Evolutionary conservation across 2,329 filamentous ascomycete genomes (phyloP), one percentile per base, ranked within the genome.

Genomic region (Cyphellophora europaea): DNA sequence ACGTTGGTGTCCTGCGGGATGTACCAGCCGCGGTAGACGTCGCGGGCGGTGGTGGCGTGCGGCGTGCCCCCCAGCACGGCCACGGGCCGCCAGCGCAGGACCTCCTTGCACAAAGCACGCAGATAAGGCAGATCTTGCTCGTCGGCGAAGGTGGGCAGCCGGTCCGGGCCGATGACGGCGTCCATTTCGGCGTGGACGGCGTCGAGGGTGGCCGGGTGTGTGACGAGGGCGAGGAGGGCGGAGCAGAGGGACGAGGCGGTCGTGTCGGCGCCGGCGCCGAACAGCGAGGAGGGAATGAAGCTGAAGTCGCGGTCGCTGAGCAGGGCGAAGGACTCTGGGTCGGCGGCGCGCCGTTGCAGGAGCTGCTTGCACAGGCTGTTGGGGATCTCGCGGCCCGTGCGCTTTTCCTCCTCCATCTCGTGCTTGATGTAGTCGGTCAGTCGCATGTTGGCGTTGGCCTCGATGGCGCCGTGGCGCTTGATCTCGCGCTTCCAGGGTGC

Each of bases 171-270:
- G 33, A 63, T 61, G 15, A 51, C 50, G 25, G 57, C 54, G 35
- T 67, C 63, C 27, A 68, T 55, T 47, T 69, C 65, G 21, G 57
- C 49, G 38, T 66, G 65, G 8, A 61, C 55, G 10, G 56, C 56
- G 12, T 50, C 52, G 40, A 67, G 65, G 58, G 62, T 66, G 5
- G 65, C 61, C 0, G 65, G 66, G 19, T 66, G 67, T n/a, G 69
- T 55, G 11, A 58, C 62, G 50, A 73, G 73, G 0, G 69, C 71
- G 0, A 75, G 57, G 13, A 70, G 56, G 46, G 74, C 73, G 0
- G 44, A 50, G 18, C 50, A 44, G 3, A 67, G 42, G 0, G 61
- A 52, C 1, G 54, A 63, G 1, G 65, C 59, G 3, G 59, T 69
- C 1, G 62, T 65, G 37, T 65, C 62, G 5, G 59, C 53, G 3